Evolutionary conservation across 179 eudicot species (phyloP), one percentile per base, ranked within the genome.

Genomic region (Carnegiea gigantea): DNA sequence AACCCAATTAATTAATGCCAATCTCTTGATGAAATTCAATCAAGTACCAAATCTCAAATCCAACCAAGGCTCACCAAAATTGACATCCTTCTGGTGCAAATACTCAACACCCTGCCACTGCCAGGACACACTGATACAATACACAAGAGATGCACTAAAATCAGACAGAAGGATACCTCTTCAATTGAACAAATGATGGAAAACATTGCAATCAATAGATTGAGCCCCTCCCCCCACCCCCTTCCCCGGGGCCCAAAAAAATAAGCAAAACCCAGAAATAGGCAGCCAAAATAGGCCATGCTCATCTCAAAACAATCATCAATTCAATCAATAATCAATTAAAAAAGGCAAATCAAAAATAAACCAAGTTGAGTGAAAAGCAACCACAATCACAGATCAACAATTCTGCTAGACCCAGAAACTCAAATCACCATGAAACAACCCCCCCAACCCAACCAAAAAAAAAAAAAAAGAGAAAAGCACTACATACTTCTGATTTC

Each of bases 41-140:
- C 44, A 5, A 40, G 44, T 64, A 85, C 53, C 15, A 28, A 65
- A 64, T 33, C 9, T 26, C 72, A 78, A 71, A 79, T 36, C 26
- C 7, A 68, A 17, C n/a, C 8, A 20, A 23, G 28, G 43, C 89
- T 90, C 73, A 92, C 97, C 93, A 40, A 85, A 80, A 83, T 80
- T 83, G 60, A 83, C 18, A 59, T 90, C 91, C 70, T 83, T 92
- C 67, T 78, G 87, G 43, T 83, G 77, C 43, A 49, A 70, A 79
- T 79, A 85, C 43, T 86, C 90, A 21, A 83, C 90, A 44, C 89
- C 86, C 48, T 86, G 85, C 91, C 94, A 92, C 33, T 87, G 84
- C 89, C 90, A 89, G 76, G 88, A 80, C 80, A 88, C 83, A 75
- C 92, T 91, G 84, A 76, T 82, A 81, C 73, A 83, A 88, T 70